Percentiles rank a stretch among this genome's conserved stretches.
These are phyloP conservation scores for Saturnispora diversa DNA, from an alignment of 805 yeast genomes.

Conservation along the genomic window DNA sequence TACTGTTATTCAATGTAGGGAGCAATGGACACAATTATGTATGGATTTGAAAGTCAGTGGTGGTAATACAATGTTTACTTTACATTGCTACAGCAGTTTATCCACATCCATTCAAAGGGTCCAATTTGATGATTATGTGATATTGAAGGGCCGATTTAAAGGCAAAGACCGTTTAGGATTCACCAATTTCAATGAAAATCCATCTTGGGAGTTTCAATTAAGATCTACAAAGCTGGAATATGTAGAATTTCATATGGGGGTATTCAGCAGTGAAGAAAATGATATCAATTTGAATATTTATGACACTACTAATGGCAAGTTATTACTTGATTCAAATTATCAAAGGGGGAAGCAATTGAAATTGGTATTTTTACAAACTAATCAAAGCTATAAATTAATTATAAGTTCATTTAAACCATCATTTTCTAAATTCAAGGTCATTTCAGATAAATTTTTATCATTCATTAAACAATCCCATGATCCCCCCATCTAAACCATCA, in stretches of 20 bases:
- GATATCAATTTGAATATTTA: conserved; percentile 1
- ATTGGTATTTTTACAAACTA: background rate
- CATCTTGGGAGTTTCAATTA: background rate
- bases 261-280: background rate
- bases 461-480: conserved; percentile 14
- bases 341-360: conserved; percentile 4
- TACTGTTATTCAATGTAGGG: background rate
- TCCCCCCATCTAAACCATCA: conserved; percentile 15
- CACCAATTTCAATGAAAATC: background rate
- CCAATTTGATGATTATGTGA: background rate
- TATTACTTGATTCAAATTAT: background rate
- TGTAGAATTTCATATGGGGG: background rate
- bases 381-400: conserved; percentile 4
- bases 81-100: background rate
- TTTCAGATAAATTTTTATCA: conserved; percentile 1
- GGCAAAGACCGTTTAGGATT: background rate
- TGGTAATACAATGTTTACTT: background rate
- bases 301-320: background rate
- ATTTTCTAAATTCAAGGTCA: conserved; percentile 3
- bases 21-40: background rate
- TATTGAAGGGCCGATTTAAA: background rate
- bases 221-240: background rate
- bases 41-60: background rate
- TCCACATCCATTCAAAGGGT: background rate
- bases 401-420: conserved; percentile 1